Evolutionary conservation across 1,284 basidiomycete genomes (phyloP).

Genomic region (Ceratobasidium sp.): DNA sequence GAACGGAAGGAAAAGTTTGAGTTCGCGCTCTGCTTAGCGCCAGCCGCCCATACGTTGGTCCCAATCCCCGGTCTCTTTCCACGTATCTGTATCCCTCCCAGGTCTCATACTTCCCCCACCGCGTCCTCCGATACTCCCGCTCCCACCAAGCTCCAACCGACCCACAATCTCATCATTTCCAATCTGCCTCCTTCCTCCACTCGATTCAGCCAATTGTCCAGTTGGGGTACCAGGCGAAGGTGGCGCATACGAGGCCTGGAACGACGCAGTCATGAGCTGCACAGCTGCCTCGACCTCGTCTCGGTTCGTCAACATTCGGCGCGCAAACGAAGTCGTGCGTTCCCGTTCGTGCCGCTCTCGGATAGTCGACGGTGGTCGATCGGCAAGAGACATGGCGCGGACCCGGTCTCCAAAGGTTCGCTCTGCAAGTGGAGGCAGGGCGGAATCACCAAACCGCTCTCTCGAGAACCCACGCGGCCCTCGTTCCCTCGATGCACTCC

Average conservation of each 20-base stretch:
- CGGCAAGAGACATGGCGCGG: slow-evolving; percentile 14
- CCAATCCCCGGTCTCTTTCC: slow-evolving; percentile 39
- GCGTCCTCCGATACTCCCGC: slow-evolving; percentile 18
- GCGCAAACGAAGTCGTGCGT: slow-evolving; percentile 32
- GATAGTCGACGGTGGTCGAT: background rate
- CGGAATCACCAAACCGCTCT: slow-evolving; percentile 23
- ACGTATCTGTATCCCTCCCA: slow-evolving; percentile 35
- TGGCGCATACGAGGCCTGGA: slow-evolving; percentile 34
- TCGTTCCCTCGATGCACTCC: slow-evolving; percentile 16
- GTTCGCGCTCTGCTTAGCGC: slow-evolving; percentile 3
- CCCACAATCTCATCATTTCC: slow-evolving; percentile 41
- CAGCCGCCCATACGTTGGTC: slow-evolving; percentile 37
- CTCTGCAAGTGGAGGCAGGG: slow-evolving; percentile 21
- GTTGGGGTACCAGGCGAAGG: slow-evolving; percentile 5
- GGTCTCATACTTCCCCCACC: slow-evolving; percentile 28
- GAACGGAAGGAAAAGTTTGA: background rate
- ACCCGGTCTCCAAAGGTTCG: background rate
- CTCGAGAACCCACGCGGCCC: background rate
- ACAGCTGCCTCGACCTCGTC: slow-evolving; percentile 39
- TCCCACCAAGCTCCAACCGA: slow-evolving; percentile 35
- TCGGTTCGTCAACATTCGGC: slow-evolving; percentile 20
- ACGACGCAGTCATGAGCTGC: slow-evolving; percentile 23
- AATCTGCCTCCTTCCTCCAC: slow-evolving; percentile 18
- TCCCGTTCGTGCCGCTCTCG: slow-evolving; percentile 21
- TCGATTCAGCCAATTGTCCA: slow-evolving; percentile 5